Percentiles rank a stretch among this genome's conserved stretches.
These are phyloP conservation scores for Cladorrhinum samala DNA, from an alignment of 495 filamentous ascomycete genomes.

Conservation along the genomic window DNA sequence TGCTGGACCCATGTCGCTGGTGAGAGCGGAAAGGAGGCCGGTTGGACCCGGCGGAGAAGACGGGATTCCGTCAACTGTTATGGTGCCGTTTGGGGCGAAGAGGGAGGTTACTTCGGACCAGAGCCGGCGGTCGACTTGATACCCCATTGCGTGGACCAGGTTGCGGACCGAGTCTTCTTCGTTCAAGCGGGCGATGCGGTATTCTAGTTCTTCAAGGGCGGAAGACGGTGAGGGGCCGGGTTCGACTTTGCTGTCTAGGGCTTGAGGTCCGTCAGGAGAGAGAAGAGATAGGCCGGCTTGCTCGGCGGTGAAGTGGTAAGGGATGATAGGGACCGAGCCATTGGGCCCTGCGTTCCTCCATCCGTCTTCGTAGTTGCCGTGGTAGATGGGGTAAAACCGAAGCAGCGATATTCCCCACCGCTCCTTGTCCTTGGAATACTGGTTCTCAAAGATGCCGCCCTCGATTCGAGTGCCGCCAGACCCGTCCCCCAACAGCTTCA, in stretches of 20 bases:
- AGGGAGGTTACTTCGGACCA: constrained; percentile 15
- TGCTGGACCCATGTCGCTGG: constrained; percentile 13
- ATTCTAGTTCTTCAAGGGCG: constrained; percentile 9
- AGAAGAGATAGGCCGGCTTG: constrained; percentile 11
- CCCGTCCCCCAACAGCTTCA: constrained; percentile 12
- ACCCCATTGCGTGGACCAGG: constrained; percentile 11
- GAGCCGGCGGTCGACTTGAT: constrained; percentile 19
- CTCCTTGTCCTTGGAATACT: constrained; percentile 2
- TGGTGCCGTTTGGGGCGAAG: constrained; percentile 7
- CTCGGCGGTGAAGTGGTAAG: constrained; percentile 16
- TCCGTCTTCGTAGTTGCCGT: constrained; percentile 10
- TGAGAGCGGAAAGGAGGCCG: constrained; percentile 5
- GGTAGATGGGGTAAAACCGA: constrained; percentile 15
- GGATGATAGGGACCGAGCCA: constrained; percentile 6
- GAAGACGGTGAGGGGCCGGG: too few relatives aligned
- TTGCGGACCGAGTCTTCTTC: constrained; percentile 21
- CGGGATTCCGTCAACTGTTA: constrained; percentile 5
- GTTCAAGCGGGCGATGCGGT: constrained; percentile 14
- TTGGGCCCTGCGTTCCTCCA: constrained; percentile 12
- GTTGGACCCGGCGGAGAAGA: background rate
- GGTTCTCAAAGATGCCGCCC: constrained; percentile 19
- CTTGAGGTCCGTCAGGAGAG: background rate
- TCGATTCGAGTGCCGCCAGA: constrained; percentile 9
- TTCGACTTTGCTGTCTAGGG: too few relatives aligned
- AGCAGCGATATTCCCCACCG: constrained; percentile 13